Evolutionary conservation across 192 early-diverging fungal species (phyloP), one percentile per base, ranked within the genome.

Genomic region (Linnemannia hyalina): DNA sequence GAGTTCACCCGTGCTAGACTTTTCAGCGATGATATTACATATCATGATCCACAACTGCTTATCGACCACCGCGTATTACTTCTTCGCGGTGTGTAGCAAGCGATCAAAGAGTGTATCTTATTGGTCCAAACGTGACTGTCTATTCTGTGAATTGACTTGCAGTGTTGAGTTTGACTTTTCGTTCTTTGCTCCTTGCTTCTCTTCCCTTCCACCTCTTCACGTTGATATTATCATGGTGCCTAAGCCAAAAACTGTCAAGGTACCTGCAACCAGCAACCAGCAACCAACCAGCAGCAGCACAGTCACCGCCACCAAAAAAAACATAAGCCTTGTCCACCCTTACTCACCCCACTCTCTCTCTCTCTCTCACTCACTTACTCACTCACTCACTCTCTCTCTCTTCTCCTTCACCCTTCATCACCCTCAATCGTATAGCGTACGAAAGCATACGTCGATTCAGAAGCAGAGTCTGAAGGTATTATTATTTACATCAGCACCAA

Each of bases 181-280:
- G n/a, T n/a, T n/a, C n/a, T n/a, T n/a, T n/a, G n/a, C n/a, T n/a
- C n/a, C 54, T 68, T 11, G 44, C 47, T 36, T 18, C 35, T 49
- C 68, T 29, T 71, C 18, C 8, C 35, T 54, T 54, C 22, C 38
- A 26, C 41, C 29, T 23, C 29, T 55, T 32, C 23, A 60, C 49
- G 3, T 36, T 18, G 38, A 82, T 76, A 75, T 75, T 76, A 70
- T 75, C 75, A 52, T 52, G 49, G 49, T 52, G 42, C 75, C 41
- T 20, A 82, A 82, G 40, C 75, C 68, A 72, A 76, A 63, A 22
- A 1, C 49, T 20, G 69, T n/a, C 6, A 57, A 49, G 20, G 40
- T 7, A 18, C 15, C 15, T 3, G 29, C 20, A 23, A 55, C 16
- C 49, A 82, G 75, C 75, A 81, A 4, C 55, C 8, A 32, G 7